Evolutionary conservation across 257 asterid species (phyloP).

Genomic region (Handroanthus guayacan): DNA sequence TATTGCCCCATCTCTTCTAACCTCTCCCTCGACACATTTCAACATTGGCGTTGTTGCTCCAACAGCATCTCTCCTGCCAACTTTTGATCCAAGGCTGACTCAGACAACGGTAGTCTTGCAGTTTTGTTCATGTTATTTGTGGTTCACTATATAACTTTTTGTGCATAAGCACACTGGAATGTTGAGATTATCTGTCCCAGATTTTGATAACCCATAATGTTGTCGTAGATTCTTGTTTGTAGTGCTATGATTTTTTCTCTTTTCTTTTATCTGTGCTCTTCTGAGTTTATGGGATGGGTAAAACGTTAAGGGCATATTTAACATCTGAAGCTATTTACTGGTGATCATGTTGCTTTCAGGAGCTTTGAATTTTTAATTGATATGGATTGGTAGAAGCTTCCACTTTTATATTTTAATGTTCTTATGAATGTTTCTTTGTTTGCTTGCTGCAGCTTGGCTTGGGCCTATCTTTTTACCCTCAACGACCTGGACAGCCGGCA

Average conservation of each 20-base stretch:
- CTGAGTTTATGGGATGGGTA: constrained; percentile 24
- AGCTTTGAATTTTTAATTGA: not conserved
- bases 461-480: constrained; percentile 70
- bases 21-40: constrained; percentile 79
- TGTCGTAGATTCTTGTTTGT: constrained; percentile 1
- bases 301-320: constrained; percentile 20
- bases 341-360: constrained; percentile 6
- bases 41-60: constrained; percentile 69
- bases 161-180: constrained; percentile 25
- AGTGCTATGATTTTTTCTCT: not conserved
- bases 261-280: constrained; percentile 9
- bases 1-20: constrained; percentile 56
- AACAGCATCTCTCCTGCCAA: constrained; percentile 70
- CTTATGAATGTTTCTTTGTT: constrained; percentile 38
- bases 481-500: constrained; percentile 90
- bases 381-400: constrained; percentile 14
- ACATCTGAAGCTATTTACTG: constrained; percentile 25
- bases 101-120: constrained; percentile 67
- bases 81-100: constrained; percentile 72
- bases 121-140: not conserved
- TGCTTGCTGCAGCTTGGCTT: constrained; percentile 77
- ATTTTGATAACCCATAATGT: constrained; percentile 28
- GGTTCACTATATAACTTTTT: constrained; percentile 4
- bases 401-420: constrained; percentile 24
- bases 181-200: constrained; percentile 19